Percentiles rank a stretch among this genome's conserved stretches.
Evolutionary conservation across 1,284 basidiomycete genomes (phyloP).

Genomic region (Macrocybe sp.): DNA sequence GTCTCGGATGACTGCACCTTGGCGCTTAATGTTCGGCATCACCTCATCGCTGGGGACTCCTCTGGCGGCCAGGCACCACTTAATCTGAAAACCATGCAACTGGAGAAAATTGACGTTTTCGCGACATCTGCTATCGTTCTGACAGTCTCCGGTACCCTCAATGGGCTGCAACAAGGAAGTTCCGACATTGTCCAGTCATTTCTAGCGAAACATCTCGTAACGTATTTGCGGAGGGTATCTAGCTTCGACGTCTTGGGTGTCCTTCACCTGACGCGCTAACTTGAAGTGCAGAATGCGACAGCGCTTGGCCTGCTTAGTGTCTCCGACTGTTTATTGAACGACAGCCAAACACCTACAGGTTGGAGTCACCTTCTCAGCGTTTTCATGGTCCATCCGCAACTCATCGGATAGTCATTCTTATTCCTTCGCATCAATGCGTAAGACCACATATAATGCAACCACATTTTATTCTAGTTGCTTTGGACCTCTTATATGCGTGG

Average conservation of each 20-base stretch:
- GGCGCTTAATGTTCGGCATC: slow-evolving; percentile 30
- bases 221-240: slow-evolving; percentile 31
- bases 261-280: slow-evolving; percentile 37
- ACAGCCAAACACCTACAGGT: not conserved
- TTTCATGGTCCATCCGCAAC: too few relatives aligned
- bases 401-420: too few relatives aligned
- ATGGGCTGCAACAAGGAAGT: slow-evolving; percentile 35
- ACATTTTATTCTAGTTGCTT: slow-evolving; percentile 29
- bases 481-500: slow-evolving; percentile 54
- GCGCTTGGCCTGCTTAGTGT: not conserved
- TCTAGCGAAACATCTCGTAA: slow-evolving; percentile 42
- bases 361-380: too few relatives aligned
- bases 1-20: slow-evolving; percentile 30
- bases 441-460: too few relatives aligned
- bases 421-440: too few relatives aligned
- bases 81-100: slow-evolving; percentile 7
- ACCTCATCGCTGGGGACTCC: slow-evolving; percentile 32
- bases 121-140: slow-evolving; percentile 47
- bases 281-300: not conserved
- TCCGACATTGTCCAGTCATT: slow-evolving; percentile 42
- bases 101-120: slow-evolving; percentile 38
- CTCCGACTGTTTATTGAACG: slow-evolving; percentile 1
- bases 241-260: slow-evolving; percentile 31
- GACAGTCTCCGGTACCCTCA: slow-evolving; percentile 46
- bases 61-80: slow-evolving; percentile 33